Evolutionary conservation across 176 grass and related monocot species (phyloP).

Genomic region (Triticum timopheevii): DNA sequence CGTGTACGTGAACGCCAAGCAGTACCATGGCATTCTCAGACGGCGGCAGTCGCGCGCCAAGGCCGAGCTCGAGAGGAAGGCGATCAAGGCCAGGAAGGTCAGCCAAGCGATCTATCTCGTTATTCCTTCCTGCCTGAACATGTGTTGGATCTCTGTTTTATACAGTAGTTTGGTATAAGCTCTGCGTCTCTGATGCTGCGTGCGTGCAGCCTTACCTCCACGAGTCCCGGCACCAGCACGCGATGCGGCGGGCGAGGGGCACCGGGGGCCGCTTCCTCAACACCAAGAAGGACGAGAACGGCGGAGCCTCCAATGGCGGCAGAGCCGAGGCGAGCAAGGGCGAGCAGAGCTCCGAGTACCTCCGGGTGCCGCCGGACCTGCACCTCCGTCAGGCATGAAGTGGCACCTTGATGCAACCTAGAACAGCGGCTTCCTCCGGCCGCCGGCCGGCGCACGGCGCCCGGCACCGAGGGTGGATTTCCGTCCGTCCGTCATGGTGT

Average conservation of each 20-base stretch:
- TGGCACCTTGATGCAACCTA: slow-evolving; percentile 19
- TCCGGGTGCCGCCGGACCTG: slow-evolving; percentile 34
- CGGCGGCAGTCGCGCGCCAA: slow-evolving; percentile 85
- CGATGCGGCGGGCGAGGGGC: slow-evolving; percentile 76
- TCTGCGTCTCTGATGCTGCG: neutral
- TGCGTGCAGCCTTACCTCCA: slow-evolving; percentile 73
- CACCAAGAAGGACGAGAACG: slow-evolving; percentile 61
- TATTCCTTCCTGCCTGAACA: neutral
- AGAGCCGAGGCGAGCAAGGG: slow-evolving; percentile 37
- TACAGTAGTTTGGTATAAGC: slow-evolving; percentile 20
- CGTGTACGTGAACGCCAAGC: slow-evolving; percentile 98
- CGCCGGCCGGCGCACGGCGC: slow-evolving; percentile 28
- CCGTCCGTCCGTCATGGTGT: neutral
- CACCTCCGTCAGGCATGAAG: slow-evolving; percentile 44
- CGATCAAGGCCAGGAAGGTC: slow-evolving; percentile 81
- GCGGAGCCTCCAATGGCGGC: neutral
- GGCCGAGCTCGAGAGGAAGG: slow-evolving; percentile 87
- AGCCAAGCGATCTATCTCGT: neutral
- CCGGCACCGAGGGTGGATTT: neutral
- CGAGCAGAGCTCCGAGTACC: slow-evolving; percentile 24
- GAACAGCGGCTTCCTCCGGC: slow-evolving; percentile 13
- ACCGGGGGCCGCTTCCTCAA: slow-evolving; percentile 78
- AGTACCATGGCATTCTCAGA: slow-evolving; percentile 91
- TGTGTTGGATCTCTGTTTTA: too few relatives aligned
- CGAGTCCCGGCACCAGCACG: slow-evolving; percentile 81